A percentile compares a stretch with the other conserved stretches of the same genome.
phyloP scores from a whole-genome alignment of 2,329 filamentous ascomycete genomes.

The Phoma sp. region DNA sequence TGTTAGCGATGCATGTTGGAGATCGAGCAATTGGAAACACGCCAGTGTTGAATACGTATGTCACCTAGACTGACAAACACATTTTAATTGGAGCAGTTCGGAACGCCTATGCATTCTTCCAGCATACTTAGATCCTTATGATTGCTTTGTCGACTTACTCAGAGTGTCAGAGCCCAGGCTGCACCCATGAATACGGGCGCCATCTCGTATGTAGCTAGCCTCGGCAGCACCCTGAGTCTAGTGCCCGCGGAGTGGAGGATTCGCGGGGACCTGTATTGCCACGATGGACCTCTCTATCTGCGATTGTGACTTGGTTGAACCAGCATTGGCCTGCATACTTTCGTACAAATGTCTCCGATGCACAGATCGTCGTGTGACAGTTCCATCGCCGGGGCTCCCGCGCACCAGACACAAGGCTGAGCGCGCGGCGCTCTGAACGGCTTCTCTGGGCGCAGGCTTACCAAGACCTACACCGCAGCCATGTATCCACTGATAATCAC shows the following conservation, averaged over 20 bases:
- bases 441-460: slow-evolving; percentile 17
- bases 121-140: too few relatives aligned
- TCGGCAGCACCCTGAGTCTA: not conserved
- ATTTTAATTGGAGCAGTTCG: too few relatives aligned
- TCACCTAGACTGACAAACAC: too few relatives aligned
- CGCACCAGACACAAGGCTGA: slow-evolving; percentile 21
- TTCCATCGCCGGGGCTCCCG: slow-evolving; percentile 3
- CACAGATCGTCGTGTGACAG: not conserved
- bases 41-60: too few relatives aligned
- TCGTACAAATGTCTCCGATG: slow-evolving; percentile 27
- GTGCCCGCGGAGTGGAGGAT: slow-evolving; percentile 5
- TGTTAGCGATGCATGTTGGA: too few relatives aligned
- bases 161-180: too few relatives aligned
- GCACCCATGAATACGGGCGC: not conserved
- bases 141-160: too few relatives aligned
- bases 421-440: slow-evolving; percentile 5
- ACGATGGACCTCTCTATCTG: not conserved
- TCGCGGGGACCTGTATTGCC: not conserved
- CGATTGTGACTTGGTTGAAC: not conserved
- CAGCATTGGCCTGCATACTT: not conserved
- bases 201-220: not conserved
- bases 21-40: too few relatives aligned
- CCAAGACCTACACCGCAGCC: slow-evolving; percentile 15
- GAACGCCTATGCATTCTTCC: too few relatives aligned
- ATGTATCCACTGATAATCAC: slow-evolving; percentile 8